phyloP scores from a whole-genome alignment of 2,329 filamentous ascomycete species.

The Xylariales sp. region DNA sequence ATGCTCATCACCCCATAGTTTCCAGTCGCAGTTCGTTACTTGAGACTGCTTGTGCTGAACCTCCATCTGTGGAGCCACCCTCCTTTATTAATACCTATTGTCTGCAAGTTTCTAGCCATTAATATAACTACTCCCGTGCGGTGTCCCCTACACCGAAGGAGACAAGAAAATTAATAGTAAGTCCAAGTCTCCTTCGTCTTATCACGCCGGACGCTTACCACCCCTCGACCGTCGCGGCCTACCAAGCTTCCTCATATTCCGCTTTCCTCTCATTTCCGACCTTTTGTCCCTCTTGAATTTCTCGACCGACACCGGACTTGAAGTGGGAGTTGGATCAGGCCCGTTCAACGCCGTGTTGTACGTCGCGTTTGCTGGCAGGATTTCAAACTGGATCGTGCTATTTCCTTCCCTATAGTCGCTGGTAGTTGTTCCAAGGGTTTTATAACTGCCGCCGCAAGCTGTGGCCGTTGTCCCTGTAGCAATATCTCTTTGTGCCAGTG shows the following conservation, averaged over 20 bases:
- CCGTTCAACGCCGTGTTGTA: slow-evolving; percentile 26
- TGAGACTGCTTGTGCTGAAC: too few relatives aligned
- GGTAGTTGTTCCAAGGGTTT: slow-evolving; percentile 32
- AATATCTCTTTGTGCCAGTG: slow-evolving; percentile 41
- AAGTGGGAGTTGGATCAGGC: slow-evolving; percentile 14
- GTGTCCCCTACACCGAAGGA: too few relatives aligned
- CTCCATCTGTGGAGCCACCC: too few relatives aligned
- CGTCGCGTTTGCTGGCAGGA: slow-evolving; percentile 26
- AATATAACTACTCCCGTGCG: too few relatives aligned
- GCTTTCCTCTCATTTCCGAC: background rate
- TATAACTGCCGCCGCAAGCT: slow-evolving; percentile 19
- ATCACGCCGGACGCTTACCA: slow-evolving; percentile 3
- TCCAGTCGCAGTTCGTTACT: too few relatives aligned
- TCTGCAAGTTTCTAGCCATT: too few relatives aligned
- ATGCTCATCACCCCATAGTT: too few relatives aligned
- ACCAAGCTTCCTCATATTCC: slow-evolving; percentile 3
- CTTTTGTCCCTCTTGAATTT: slow-evolving; percentile 1
- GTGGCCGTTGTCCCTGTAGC: slow-evolving; percentile 35
- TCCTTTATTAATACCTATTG: too few relatives aligned
- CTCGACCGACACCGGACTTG: background rate
- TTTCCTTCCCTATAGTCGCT: slow-evolving; percentile 43
- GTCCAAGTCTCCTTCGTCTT: too few relatives aligned
- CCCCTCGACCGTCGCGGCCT: slow-evolving; percentile 4
- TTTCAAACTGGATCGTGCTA: slow-evolving; percentile 27
- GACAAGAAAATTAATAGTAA: too few relatives aligned